A percentile compares a stretch with the other conserved stretches of the same genome.
These are phyloP conservation scores for Moesziomyces sp. DNA, from an alignment of 1,284 basidiomycete species.

Conservation along the genomic window DNA sequence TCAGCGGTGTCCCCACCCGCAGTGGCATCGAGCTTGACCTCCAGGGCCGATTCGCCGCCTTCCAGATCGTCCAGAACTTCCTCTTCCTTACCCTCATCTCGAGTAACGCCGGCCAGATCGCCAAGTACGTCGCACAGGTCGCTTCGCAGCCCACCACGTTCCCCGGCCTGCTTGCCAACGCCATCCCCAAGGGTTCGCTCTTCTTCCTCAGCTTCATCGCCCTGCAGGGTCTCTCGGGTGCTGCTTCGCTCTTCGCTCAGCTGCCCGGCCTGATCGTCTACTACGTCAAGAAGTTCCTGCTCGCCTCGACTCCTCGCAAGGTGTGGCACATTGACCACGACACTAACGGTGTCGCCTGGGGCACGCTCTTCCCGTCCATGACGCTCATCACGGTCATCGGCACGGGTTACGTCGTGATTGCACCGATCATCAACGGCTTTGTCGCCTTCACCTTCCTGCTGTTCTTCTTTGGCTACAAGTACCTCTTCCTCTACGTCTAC, in stretches of 20 bases:
- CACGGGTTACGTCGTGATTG: conserved; percentile 82
- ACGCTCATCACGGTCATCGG: conserved; percentile 61
- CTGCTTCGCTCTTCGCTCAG: conserved; percentile 83
- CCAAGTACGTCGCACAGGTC: conserved; percentile 39
- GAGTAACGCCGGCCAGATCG: conserved; percentile 49
- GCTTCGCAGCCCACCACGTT: conserved; percentile 40
- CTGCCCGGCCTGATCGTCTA: conserved; percentile 80
- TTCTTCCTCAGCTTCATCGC: conserved; percentile 89
- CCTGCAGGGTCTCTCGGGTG: conserved; percentile 68
- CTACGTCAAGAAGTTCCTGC: conserved; percentile 84
- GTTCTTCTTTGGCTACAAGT: conserved; percentile 78
- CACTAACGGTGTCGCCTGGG: conserved; percentile 79
- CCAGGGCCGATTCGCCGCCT: conserved; percentile 91
- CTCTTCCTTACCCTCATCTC: conserved; percentile 64
- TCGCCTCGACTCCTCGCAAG: conserved; percentile 89
- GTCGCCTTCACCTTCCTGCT: conserved; percentile 83
- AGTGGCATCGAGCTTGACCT: conserved; percentile 87
- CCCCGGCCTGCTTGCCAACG: conserved; percentile 67
- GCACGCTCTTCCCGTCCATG: conserved; percentile 74
- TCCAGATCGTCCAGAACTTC: conserved; percentile 74
- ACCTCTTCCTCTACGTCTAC: conserved; percentile 71
- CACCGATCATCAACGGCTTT: conserved; percentile 93
- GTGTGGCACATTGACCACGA: conserved; percentile 81
- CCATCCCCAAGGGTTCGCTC: conserved; percentile 84
- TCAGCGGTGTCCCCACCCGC: conserved; percentile 83